A percentile compares a stretch with the other conserved stretches of the same genome.
These are phyloP conservation scores for Hydnomerulius pinastri DNA, from an alignment of 768 basidiomycete genomes.

Conservation along the genomic window DNA sequence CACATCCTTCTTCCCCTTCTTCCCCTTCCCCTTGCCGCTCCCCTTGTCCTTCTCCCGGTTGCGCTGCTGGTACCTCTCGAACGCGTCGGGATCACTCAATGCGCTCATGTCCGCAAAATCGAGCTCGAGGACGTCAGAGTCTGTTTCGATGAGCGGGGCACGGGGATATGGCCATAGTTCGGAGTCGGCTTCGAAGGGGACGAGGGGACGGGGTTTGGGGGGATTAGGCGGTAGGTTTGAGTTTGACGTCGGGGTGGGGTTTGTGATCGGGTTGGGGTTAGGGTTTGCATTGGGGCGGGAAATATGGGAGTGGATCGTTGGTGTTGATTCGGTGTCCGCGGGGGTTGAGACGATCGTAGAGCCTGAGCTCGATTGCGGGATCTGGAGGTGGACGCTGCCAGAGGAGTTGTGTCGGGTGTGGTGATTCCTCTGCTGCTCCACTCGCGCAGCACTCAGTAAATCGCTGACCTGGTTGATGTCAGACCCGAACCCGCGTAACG, in stretches of 20 bases:
- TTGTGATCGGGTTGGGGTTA: too few species aligned
- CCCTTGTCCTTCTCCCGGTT: too few species aligned
- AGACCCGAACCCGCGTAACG: conserved; percentile 37
- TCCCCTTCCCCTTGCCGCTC: conserved; percentile 26
- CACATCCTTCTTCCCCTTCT: conserved; percentile 35
- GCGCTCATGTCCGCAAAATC: conserved; percentile 75
- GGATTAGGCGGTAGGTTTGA: conserved; percentile 12
- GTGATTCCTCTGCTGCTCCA: conserved; percentile 18
- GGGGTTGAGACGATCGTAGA: neutral
- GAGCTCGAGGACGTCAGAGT: conserved; percentile 69
- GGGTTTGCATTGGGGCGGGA: conserved; percentile 2
- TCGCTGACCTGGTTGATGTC: conserved; percentile 33
- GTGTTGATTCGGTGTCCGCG: conserved; percentile 6
- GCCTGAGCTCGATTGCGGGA: conserved; percentile 1
- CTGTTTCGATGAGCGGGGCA: conserved; percentile 41
- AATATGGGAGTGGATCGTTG: conserved; percentile 16
- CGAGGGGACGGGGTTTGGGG: conserved; percentile 41
- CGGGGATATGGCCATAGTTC: conserved; percentile 74
- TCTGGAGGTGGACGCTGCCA: conserved; percentile 8
- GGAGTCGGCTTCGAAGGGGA: conserved; percentile 65
- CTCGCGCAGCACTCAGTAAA: conserved; percentile 25
- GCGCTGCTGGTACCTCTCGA: too few species aligned
- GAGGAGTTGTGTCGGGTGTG: conserved; percentile 4
- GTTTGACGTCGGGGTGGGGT: too few species aligned
- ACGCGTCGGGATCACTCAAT: conserved; percentile 66